Evolutionary conservation across 176 grass and related monocot genomes (phyloP), one percentile per base, ranked within the genome.

Genomic region (Aegilops bicornis): DNA sequence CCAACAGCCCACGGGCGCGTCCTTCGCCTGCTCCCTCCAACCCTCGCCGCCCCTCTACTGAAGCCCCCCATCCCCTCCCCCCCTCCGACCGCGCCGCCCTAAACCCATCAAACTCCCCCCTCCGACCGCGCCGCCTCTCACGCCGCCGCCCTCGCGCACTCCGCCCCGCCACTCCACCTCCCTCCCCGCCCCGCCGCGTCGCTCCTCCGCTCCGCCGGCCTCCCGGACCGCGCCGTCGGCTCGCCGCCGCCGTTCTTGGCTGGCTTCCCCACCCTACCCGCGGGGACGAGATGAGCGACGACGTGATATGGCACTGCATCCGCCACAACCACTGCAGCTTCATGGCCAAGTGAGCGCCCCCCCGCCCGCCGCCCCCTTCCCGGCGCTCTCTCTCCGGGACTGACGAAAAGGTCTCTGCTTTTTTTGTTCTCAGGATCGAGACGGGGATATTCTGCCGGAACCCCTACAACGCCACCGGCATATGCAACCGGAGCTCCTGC

Each of bases 401-500:
- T 20, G 52, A 58, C 3, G 52, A 20, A 56, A 58, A 58, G 16
- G 54, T 58, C 0, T 58, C 54, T 10, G 50, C 19, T 4, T 1
- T 20, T 19, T 35, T 12, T 14, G 1, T 52, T 52, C 48, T 29
- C 67, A 95, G 93, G 86, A 86, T 95, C 64, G 58, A 73, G 33
- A 95, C 91, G 17, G 89, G 84, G 59, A 89, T 64, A 2, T 95
- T 95, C 36, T 92, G 93, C 83, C 89, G 90, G 88, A 95, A 95
- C 33, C 90, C 76, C 19, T 89, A 95, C 65, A 95, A 95, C 68
- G 90, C 77, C 2, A 95, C 91, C 2, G 93, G 93, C 15, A 90
- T 95, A 64, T 95, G 93, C 76, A 95, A 93, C 78, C 87, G 93
- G 76, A 95, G 93, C 67, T 95, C 93, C 6, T 95, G 91, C 65